Evolutionary conservation across 208 protist species (phyloP), one percentile per base, ranked within the genome.

Genomic region (Eutreptiella sp.): DNA sequence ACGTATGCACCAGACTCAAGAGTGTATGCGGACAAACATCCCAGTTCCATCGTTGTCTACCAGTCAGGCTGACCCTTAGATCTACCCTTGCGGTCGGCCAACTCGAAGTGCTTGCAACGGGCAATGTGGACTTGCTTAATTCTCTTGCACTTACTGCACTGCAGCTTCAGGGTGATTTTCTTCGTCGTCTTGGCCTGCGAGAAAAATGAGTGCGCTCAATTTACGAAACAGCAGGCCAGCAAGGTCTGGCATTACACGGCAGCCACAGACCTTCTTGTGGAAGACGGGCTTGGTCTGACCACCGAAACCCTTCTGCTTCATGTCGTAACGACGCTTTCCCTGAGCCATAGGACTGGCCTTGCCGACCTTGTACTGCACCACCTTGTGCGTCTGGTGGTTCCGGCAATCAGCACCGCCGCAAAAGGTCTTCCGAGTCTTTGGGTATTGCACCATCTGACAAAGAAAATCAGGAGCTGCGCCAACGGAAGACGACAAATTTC

Each of bases 221-320:
- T 19, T 19, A 46, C 47, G 14, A 36, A 70, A 46, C 45, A 3
- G 4, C 23, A 28, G 14, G 54, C 19, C 43, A 68, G 7, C 4
- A 67, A 68, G 27, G 26, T 23, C 19, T 16, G 21, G 14, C 52
- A 31, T 16, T n/a, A 54, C 50, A n/a, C 64, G 58, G 14, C 88
- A n/a, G n/a, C n/a, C n/a, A n/a, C n/a, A n/a, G n/a, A n/a, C n/a
- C 90, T 99, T 99, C 87, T 99, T 99, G 80, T 98, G 91, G 87
- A 99, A 99, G 68, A 99, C 91, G 41, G 97, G 97, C 92, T 99
- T 99, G 72, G 96, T 99, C 90, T 99, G 97, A 81, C 97, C 98
- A 93, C 98, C 97, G 77, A 97, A 99, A 83, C 98, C 97, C 41
- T 79, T 82, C 93, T 99, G 97, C 80, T 99, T 99, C 55, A 93